Percentiles rank a stretch among this genome's conserved stretches.
Evolutionary conservation across 768 basidiomycete species (phyloP).

Genomic region (Pisolithus microcarpus): DNA sequence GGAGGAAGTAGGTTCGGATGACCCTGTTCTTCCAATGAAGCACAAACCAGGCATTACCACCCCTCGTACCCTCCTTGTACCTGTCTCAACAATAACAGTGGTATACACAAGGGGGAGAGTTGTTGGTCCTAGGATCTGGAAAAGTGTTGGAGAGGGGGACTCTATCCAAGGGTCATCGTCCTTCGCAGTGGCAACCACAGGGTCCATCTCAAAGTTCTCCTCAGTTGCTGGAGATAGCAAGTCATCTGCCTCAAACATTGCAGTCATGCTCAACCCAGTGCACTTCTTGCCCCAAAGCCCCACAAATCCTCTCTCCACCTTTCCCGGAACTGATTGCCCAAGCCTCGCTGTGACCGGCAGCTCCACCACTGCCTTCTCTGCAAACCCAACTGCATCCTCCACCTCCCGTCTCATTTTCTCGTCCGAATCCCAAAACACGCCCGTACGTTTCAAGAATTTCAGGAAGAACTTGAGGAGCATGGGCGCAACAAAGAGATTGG

Average conservation of each 20-base stretch:
- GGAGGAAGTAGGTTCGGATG: no score
- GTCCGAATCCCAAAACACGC: conserved; percentile 30
- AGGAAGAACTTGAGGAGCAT: conserved; percentile 40
- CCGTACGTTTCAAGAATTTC: conserved; percentile 38
- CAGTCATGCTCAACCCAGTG: no score
- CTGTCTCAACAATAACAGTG: conserved; percentile 56
- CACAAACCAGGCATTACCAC: conserved; percentile 18
- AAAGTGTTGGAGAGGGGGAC: conserved; percentile 21
- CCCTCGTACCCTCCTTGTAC: conserved; percentile 49
- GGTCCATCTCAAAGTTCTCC: not conserved
- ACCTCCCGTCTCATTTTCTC: conserved; percentile 21
- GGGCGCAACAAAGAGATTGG: conserved; percentile 36
- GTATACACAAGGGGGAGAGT: conserved; percentile 51
- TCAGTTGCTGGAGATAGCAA: not conserved
- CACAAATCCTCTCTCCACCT: no score
- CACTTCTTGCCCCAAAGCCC: no score
- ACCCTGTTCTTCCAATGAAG: no score
- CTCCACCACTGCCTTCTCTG: conserved; percentile 32
- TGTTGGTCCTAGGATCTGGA: conserved; percentile 46
- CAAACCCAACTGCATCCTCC: conserved; percentile 37
- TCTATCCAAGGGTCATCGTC: conserved; percentile 27
- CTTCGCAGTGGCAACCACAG: not conserved
- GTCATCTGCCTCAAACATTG: no score
- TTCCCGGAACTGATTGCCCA: conserved; percentile 8
- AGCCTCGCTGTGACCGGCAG: conserved; percentile 37